Evolutionary conservation across 179 eudicot species (phyloP).

Genomic region (Nepenthes alata): DNA sequence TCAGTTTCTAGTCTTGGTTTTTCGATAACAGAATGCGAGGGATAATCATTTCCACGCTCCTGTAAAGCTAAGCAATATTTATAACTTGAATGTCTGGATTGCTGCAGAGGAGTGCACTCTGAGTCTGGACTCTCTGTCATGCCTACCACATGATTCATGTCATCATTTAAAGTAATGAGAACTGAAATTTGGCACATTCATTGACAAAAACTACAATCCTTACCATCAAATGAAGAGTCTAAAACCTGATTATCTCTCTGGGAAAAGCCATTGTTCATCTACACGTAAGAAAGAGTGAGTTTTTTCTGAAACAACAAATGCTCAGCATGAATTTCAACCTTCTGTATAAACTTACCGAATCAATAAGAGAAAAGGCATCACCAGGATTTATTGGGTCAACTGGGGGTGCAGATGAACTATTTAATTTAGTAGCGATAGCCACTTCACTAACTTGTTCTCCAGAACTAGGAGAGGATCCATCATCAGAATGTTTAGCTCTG

Average conservation of each 20-base stretch:
- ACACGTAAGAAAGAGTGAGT: constrained; percentile 6
- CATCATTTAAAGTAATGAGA: neutral
- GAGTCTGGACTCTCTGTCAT: constrained; percentile 23
- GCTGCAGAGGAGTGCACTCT: constrained; percentile 19
- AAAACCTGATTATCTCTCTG: constrained; percentile 12
- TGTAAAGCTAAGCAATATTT: constrained; percentile 39
- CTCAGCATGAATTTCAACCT: neutral
- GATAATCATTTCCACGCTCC: constrained; percentile 20
- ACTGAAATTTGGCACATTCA: neutral
- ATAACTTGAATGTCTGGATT: constrained; percentile 27
- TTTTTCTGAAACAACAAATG: neutral
- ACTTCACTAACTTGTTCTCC: constrained; percentile 16
- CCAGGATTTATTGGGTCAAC: constrained; percentile 12
- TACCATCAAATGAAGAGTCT: constrained; percentile 30
- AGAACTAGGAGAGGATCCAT: constrained; percentile 19
- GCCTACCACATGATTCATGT: constrained; percentile 10
- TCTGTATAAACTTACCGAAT: constrained; percentile 25
- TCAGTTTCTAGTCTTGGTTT: constrained; percentile 16
- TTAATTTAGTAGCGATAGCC: constrained; percentile 15
- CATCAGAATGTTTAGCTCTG: constrained; percentile 27
- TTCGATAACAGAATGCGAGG: constrained; percentile 11
- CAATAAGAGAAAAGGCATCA: constrained; percentile 5
- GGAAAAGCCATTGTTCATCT: constrained; percentile 27
- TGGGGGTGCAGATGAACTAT: constrained; percentile 15
- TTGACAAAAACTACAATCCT: constrained; percentile 12